Conservation (phyloP, 257 asterid genomes). For the Paraleonurus japonicus region DNA sequence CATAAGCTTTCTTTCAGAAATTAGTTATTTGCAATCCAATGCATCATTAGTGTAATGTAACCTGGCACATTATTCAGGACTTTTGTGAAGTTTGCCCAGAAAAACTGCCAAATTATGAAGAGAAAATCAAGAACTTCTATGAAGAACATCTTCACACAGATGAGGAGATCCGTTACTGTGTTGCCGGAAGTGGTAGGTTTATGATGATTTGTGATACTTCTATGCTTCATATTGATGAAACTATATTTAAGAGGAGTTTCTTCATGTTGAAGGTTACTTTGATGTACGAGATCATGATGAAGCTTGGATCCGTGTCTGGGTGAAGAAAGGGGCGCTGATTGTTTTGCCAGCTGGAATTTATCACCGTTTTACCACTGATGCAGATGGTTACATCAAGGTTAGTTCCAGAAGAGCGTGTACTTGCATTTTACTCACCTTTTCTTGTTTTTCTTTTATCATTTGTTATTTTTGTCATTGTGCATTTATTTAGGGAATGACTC, state of each 20-base stretch:
- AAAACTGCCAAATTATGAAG: conserved; percentile 79
- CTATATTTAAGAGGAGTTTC: background rate
- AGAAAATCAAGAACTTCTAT: conserved; percentile 74
- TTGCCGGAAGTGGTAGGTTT: conserved; percentile 83
- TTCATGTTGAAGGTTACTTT: conserved; percentile 61
- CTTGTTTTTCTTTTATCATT: background rate
- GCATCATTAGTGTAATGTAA: background rate
- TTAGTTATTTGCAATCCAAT: background rate
- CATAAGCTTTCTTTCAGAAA: background rate
- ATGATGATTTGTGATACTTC: conserved; percentile 1
- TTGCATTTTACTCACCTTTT: background rate
- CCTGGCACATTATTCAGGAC: conserved; percentile 48
- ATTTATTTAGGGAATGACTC: background rate
- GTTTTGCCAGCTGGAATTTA: conserved; percentile 93
- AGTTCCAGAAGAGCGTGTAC: conserved; percentile 7
- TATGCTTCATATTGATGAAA: background rate
- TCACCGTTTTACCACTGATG: conserved; percentile 89
- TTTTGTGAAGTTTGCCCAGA: conserved; percentile 90
- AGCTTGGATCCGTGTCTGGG: conserved; percentile 86
- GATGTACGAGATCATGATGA: conserved; percentile 83
- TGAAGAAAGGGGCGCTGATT: conserved; percentile 88
- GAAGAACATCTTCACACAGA: conserved; percentile 96
- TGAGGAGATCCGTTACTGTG: conserved; percentile 94
- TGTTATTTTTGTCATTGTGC: background rate
- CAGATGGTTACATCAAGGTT: conserved; percentile 77